A percentile compares a stretch with the other conserved stretches of the same genome.
Evolutionary conservation across 176 grass and related monocot species (phyloP).

Genomic region (Panicum miliaceum): DNA sequence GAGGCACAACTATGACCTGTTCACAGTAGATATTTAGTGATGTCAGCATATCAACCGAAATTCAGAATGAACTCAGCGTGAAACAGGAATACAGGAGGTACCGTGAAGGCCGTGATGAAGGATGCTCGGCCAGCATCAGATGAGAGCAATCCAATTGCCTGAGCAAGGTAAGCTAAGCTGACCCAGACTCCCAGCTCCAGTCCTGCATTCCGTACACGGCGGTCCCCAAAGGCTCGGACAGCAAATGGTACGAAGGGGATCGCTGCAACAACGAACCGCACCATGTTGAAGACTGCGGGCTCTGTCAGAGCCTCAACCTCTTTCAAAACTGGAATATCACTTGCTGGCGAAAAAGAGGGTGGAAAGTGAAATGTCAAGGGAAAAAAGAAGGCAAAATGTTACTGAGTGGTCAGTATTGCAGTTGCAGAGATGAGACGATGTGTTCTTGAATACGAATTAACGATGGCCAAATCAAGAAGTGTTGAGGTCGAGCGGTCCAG

Average conservation of each 20-base stretch:
- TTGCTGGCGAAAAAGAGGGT: slow-evolving; percentile 53
- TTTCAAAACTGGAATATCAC: slow-evolving; percentile 96
- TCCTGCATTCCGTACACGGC: slow-evolving; percentile 56
- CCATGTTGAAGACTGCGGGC: slow-evolving; percentile 85
- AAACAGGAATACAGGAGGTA: slow-evolving; percentile 29
- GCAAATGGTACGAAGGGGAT: slow-evolving; percentile 76
- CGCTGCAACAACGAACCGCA: slow-evolving; percentile 73
- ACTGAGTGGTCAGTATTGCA: neutral
- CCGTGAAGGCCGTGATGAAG: slow-evolving; percentile 87
- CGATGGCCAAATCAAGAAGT: neutral
- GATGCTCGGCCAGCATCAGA: slow-evolving; percentile 89
- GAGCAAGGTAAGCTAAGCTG: slow-evolving; percentile 78
- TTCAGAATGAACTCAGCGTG: neutral
- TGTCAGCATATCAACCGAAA: slow-evolving; percentile 4
- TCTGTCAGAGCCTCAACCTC: slow-evolving; percentile 88
- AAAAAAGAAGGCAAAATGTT: neutral
- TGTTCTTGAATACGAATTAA: neutral
- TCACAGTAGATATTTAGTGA: slow-evolving; percentile 27
- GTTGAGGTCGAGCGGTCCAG: neutral
- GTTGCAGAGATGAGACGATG: neutral
- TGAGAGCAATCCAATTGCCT: slow-evolving; percentile 81
- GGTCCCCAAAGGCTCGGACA: slow-evolving; percentile 48
- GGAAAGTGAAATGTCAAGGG: neutral
- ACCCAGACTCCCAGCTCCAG: slow-evolving; percentile 86
- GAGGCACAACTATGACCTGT: slow-evolving; percentile 90